Base-by-base conservation (phyloP, 345 rosid species). In the Cardiospermum halicacabum region DNA sequence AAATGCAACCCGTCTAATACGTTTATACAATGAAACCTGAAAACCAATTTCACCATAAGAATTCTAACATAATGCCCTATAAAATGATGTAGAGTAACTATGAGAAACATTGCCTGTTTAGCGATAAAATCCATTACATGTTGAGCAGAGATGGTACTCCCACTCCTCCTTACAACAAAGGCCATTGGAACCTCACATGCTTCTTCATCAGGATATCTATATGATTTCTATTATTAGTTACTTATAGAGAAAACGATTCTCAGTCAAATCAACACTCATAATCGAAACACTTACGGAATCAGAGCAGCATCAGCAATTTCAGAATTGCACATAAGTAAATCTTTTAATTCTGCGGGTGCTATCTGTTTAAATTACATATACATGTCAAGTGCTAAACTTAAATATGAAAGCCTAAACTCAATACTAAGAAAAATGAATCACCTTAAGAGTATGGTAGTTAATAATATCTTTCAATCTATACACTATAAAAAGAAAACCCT, bases 161-260 rank as follows among this genome's bases (percentile, higher is more conserved):
- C 95, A 28, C 87, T 82, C 72, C 81, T 91, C 63, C 96, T 91
- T 77, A 94, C 99, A 60, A 94, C 77, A 72, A 70, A 91, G 19
- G 95, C 97, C 96, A 94, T 94, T 22, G 99, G 99, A 61, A 94
- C 87, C 77, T 94, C 77, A 8, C 99, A 97, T 53, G 96, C 92
- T 68, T 85, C 97, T 84, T 87, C 95, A 69, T 94, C 99, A 16
- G 99, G 96, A 82, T n/a, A n/a, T n/a, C n/a, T n/a, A n/a, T n/a
- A n/a, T n/a, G n/a, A n/a, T n/a, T n/a, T n/a, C n/a, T n/a, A n/a
- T n/a, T n/a, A n/a, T n/a, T n/a, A n/a, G n/a, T n/a, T n/a, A n/a
- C n/a, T n/a, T n/a, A n/a, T n/a, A n/a, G n/a, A n/a, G n/a, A n/a
- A n/a, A n/a, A n/a, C n/a, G n/a, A n/a, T 68, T 86, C 77, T 30